Evolutionary conservation across 108 stramenopile species (phyloP).

Genomic region (Fragilaria radians): DNA sequence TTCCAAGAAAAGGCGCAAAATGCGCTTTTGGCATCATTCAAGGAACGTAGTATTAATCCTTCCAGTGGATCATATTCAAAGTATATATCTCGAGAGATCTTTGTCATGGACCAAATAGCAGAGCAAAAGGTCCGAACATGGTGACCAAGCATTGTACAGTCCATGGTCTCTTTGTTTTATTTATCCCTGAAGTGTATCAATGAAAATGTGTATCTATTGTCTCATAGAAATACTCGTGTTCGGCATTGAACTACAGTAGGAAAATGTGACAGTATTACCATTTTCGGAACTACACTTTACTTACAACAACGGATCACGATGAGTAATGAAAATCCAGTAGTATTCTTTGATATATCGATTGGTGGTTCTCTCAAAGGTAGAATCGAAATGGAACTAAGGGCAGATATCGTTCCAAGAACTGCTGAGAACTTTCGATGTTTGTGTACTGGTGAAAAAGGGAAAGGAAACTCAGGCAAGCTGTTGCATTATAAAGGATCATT

Average conservation of each 20-base stretch:
- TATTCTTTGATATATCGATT: constrained; percentile 96
- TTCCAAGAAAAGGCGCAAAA: constrained; percentile 65
- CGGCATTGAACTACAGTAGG: too few species aligned
- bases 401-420: constrained; percentile 84
- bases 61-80: constrained; percentile 75
- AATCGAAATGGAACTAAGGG: constrained; percentile 77
- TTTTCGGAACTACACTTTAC: too few species aligned
- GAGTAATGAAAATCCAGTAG: constrained; percentile 66
- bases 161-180: too few species aligned
- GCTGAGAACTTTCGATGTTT: constrained; percentile 84
- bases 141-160: constrained; percentile 63
- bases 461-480: constrained; percentile 48
- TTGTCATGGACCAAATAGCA: constrained; percentile 54
- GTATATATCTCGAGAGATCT: constrained; percentile 74
- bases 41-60: constrained; percentile 53
- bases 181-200: too few species aligned
- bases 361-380: constrained; percentile 66
- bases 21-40: constrained; percentile 82
- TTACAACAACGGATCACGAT: too few species aligned
- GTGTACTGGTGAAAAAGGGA: constrained; percentile 79
- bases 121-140: constrained; percentile 62
- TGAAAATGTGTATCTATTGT: too few species aligned
- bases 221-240: too few species aligned
- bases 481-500: constrained; percentile 85
- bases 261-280: too few species aligned